Evolutionary conservation across 2,329 filamentous ascomycete genomes (phyloP).

Genomic region (Colletotrichum falcatum): DNA sequence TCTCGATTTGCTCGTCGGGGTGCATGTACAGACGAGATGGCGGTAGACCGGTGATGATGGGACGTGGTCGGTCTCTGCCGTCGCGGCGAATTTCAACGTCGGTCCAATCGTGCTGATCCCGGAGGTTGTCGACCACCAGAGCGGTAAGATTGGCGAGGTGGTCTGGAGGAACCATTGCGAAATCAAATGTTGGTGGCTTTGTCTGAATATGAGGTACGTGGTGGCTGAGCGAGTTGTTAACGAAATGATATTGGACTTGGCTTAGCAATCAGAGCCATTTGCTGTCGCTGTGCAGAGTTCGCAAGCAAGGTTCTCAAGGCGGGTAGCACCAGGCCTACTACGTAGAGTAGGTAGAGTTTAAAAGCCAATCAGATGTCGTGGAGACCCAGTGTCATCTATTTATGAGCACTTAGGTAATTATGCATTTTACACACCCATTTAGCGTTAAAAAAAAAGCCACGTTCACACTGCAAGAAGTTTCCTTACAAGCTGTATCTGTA

Average conservation of each 20-base stretch:
- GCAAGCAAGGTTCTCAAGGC: constrained; percentile 30
- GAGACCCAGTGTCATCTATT: background rate
- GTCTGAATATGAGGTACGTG: background rate
- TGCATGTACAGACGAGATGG: constrained; percentile 81
- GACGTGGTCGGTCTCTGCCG: constrained; percentile 62
- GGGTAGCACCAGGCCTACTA: constrained; percentile 1
- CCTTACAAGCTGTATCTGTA: too few species aligned
- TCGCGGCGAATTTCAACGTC: constrained; percentile 64
- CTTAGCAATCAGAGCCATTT: background rate
- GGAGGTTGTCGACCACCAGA: constrained; percentile 76
- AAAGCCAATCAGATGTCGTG: background rate
- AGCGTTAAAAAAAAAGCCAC: background rate
- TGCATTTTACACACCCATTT: too few species aligned
- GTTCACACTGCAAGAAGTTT: too few species aligned
- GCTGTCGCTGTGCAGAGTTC: constrained; percentile 15
- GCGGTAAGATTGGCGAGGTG: constrained; percentile 45
- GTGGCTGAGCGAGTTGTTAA: background rate
- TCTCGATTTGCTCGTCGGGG: constrained; percentile 83
- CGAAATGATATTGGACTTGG: background rate
- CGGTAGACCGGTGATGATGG: constrained; percentile 78
- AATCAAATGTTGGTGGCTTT: background rate
- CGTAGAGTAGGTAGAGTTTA: background rate
- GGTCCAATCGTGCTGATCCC: constrained; percentile 82
- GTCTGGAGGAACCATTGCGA: constrained; percentile 14
- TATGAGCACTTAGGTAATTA: background rate